Conservation (phyloP, 805 yeast species). For the Naumovozyma dairenensis region DNA sequence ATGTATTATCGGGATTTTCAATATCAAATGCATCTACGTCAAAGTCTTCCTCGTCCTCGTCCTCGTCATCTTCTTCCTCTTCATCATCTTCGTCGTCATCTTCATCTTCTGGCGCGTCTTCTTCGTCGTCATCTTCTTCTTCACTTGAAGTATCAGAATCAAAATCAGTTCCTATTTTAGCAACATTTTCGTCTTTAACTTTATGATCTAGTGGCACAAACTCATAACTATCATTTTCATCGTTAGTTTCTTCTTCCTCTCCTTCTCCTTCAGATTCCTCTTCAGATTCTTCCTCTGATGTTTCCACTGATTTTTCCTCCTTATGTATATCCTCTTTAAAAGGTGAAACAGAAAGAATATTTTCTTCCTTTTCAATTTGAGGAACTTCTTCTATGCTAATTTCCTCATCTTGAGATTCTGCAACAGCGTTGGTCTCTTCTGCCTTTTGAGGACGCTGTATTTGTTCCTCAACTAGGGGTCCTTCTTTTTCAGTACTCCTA, state of each 20-base stretch:
- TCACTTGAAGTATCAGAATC: conserved; percentile 1
- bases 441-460: neutral
- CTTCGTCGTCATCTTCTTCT: conserved; percentile 1
- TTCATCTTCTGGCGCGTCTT: conserved; percentile 22
- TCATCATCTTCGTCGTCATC: conserved; percentile 1
- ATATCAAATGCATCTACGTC: conserved; percentile 70
- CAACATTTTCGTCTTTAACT: neutral
- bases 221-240: conserved; percentile 9
- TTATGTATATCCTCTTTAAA: neutral
- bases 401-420: neutral
- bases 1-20: conserved; percentile 79
- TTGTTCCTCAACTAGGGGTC: neutral
- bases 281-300: neutral
- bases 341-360: no score
- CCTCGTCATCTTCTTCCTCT: conserved; percentile 7
- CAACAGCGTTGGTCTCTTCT: no score
- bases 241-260: conserved; percentile 1
- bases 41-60: conserved; percentile 32
- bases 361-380: no score
- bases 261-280: conserved; percentile 3
- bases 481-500: no score
- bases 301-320: no score
- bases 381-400: neutral
- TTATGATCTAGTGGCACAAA: conserved; percentile 8
- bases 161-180: neutral